A percentile compares a stretch with the other conserved stretches of the same genome.
phyloP scores from a whole-genome alignment of 2,329 filamentous ascomycete genomes.

The Alternaria burnsii region DNA sequence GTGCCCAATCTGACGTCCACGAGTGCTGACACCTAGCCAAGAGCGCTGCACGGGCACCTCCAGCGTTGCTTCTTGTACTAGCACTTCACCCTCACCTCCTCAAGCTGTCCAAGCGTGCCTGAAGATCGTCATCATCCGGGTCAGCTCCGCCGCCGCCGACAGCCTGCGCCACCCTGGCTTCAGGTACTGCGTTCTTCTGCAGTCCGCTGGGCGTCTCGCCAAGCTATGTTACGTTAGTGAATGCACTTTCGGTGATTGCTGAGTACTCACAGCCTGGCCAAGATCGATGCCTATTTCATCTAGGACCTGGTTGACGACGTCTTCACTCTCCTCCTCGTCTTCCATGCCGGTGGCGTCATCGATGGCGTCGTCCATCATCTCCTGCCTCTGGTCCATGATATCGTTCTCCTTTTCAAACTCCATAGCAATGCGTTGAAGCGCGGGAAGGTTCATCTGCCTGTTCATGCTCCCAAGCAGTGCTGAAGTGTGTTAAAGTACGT shows the following conservation, averaged over 20 bases:
- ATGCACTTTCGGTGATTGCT: neutral
- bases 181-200: conserved; percentile 75
- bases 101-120: conserved; percentile 90
- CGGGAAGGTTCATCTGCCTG: conserved; percentile 94
- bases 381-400: conserved; percentile 98
- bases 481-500: conserved; percentile 29
- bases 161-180: conserved; percentile 85
- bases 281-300: conserved; percentile 97
- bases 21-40: neutral
- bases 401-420: conserved; percentile 99
- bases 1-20: neutral
- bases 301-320: conserved; percentile 94
- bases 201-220: conserved; percentile 89
- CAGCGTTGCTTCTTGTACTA: conserved; percentile 2
- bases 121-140: conserved; percentile 94
- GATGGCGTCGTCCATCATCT: conserved; percentile 99
- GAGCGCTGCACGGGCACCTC: neutral
- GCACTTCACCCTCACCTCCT: conserved; percentile 57
- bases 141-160: conserved; percentile 69
- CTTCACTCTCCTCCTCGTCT: conserved; percentile 94
- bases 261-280: conserved; percentile 76
- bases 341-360: conserved; percentile 93
- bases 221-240: conserved; percentile 65
- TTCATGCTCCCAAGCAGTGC: conserved; percentile 96
- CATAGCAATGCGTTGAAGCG: conserved; percentile 95